Evolutionary conservation across 2,329 filamentous ascomycete genomes (phyloP), one percentile per base, ranked within the genome.

Genomic region (Sclerotinia spermophila): DNA sequence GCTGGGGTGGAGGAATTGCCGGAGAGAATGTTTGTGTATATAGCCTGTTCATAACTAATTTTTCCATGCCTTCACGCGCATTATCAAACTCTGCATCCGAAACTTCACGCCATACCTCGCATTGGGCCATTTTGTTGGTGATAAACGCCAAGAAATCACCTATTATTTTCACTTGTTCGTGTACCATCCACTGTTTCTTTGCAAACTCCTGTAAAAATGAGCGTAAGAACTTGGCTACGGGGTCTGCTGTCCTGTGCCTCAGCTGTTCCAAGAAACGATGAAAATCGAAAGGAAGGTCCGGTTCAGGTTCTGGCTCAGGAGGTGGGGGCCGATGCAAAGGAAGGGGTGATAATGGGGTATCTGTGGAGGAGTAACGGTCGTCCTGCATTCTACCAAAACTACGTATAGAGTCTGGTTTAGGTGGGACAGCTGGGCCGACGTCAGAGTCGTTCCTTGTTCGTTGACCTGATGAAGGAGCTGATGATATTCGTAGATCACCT

Each of bases 101-200:
- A 0, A 98, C 93, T 45, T 96, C 93, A 71, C 92, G 89, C 96
- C 96, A 99, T 4, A 99, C 93, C 73, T 99, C 96, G 78, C 96
- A 99, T 74, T 93, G 87, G 21, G 91, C 93, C 96, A 99, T 99
- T 83, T 98, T 98, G 82, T 97, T 97, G 68, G 92, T 92, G 74
- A 99, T 99, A 78, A 99, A 99, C 59, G 94, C 90, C 62, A 99
- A 84, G 76, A 99, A 99, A 80, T 99, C 96, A 75, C 93, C 89
- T 72, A 99, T 97, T 73, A 99, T 98, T 82, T 99, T 99, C 79
- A 98, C 96, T 81, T 99, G 96, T 82, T 99, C 96, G 79, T 99
- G 96, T 10, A 97, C 96, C 92, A 97, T 97, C 96, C 96, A 99
- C 81, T 98, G 96, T 76, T 94, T 93, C 83, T 98, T 99, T 48